These are phyloP conservation scores for Firmiana major DNA, from an alignment of 345 rosid species.

Conservation along the genomic window DNA sequence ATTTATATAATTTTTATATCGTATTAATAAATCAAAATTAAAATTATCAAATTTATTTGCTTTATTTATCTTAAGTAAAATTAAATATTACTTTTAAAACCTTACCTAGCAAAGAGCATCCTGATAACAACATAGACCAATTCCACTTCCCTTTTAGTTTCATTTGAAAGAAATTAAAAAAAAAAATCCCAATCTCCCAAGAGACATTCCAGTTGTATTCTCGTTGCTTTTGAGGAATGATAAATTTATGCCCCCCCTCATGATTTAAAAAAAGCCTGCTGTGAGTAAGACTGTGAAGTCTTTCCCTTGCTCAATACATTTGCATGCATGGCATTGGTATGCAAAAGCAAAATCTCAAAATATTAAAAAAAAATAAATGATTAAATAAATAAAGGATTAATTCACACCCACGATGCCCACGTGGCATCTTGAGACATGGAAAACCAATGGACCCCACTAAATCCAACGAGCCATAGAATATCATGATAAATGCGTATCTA, in stretches of 20 bases:
- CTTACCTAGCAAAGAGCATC: conserved; percentile 28
- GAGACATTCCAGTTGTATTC: conserved; percentile 69
- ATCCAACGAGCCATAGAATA: conserved; percentile 71
- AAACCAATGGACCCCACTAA: conserved; percentile 49
- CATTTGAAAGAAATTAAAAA: not conserved
- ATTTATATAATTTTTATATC: no score
- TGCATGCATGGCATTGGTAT: conserved; percentile 28
- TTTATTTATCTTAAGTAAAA: no score
- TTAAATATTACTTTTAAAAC: no score
- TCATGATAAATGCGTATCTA: conserved; percentile 35
- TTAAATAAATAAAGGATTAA: not conserved
- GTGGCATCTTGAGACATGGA: conserved; percentile 47
- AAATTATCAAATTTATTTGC: no score
- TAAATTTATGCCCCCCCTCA: conserved; percentile 31
- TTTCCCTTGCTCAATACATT: conserved; percentile 7
- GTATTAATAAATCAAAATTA: no score
- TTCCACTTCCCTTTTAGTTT: not conserved
- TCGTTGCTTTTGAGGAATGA: conserved; percentile 85
- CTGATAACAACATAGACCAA: conserved; percentile 29
- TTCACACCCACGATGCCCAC: conserved; percentile 21
- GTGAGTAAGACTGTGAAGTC: no score
- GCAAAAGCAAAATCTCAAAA: not conserved
- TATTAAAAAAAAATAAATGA: not conserved
- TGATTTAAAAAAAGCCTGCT: not conserved
- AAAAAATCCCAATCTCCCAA: conserved; percentile 25